Conservation (phyloP, 2,329 filamentous ascomycete species). For the Cryphonectria carpinicola region DNA sequence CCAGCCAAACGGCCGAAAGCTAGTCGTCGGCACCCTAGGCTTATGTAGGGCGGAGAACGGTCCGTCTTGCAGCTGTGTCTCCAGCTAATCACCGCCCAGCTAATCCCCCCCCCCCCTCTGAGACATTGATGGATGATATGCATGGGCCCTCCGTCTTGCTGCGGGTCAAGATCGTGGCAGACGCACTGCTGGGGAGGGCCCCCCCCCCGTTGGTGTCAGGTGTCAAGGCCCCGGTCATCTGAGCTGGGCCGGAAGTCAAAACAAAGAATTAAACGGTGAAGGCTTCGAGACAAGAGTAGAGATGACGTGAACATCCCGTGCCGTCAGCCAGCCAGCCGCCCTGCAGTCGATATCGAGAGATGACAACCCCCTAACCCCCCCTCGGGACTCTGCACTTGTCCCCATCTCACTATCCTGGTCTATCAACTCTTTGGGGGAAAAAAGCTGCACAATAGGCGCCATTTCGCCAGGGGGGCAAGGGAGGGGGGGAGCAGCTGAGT, state of each 20-base stretch:
- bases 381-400: conserved; percentile 20
- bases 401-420: conserved; percentile 19
- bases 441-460: conserved; percentile 21
- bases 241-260: conserved; percentile 16
- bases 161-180: conserved; percentile 24
- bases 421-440: conserved; percentile 1
- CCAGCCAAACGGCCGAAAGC: conserved; percentile 20
- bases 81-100: conserved; percentile 33
- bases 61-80: conserved; percentile 40
- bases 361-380: neutral
- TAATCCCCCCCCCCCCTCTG: conserved; percentile 11
- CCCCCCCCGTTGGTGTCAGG: conserved; percentile 6
- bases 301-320: conserved; percentile 14
- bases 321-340: conserved; percentile 16
- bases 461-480: conserved; percentile 29
- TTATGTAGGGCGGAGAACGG: conserved; percentile 44
- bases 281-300: neutral
- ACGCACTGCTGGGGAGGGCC: neutral
- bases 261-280: conserved; percentile 16
- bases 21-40: conserved; percentile 16
- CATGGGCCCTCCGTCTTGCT: conserved; percentile 22
- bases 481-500: conserved; percentile 31
- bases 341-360: conserved; percentile 14
- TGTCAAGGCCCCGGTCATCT: conserved; percentile 21
- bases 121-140: conserved; percentile 18